phyloP scores from a whole-genome alignment of 2,329 filamentous ascomycete species.

The Cadophora sp. region DNA sequence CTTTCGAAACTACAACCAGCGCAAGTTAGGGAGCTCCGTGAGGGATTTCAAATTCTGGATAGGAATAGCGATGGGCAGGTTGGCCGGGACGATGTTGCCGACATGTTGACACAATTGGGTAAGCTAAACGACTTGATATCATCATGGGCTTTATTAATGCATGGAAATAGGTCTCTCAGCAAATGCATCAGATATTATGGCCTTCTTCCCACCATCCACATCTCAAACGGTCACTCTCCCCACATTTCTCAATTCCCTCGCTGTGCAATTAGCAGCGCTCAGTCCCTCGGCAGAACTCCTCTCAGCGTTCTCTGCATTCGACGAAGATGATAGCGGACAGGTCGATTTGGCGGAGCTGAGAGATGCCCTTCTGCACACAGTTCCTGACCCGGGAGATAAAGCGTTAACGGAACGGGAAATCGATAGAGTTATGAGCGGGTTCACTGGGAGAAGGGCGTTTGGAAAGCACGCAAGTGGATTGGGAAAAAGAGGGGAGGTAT shows the following conservation, averaged over 20 bases:
- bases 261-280: slow-evolving; percentile 74
- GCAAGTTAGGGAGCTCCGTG: slow-evolving; percentile 85
- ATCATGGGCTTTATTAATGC: not conserved
- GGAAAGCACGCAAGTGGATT: slow-evolving; percentile 62
- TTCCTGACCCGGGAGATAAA: slow-evolving; percentile 73
- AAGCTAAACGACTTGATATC: slow-evolving; percentile 32
- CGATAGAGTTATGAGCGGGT: slow-evolving; percentile 86
- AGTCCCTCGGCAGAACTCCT: slow-evolving; percentile 81
- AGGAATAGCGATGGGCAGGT: slow-evolving; percentile 85
- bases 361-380: slow-evolving; percentile 82
- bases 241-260: slow-evolving; percentile 83
- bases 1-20: slow-evolving; percentile 78
- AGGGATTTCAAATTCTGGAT: slow-evolving; percentile 93
- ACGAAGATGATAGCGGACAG: slow-evolving; percentile 94
- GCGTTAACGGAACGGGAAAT: slow-evolving; percentile 75
- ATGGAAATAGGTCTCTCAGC: slow-evolving; percentile 71
- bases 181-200: slow-evolving; percentile 71
- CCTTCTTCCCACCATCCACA: slow-evolving; percentile 80
- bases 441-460: slow-evolving; percentile 84
- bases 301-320: slow-evolving; percentile 93
- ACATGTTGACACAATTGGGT: slow-evolving; percentile 89
- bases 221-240: slow-evolving; percentile 82
- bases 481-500: slow-evolving; percentile 80
- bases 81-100: slow-evolving; percentile 80
- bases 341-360: slow-evolving; percentile 83